These are phyloP conservation scores for Cyberlindnera mycetangii DNA, from an alignment of 805 yeast genomes.

Conservation along the genomic window DNA sequence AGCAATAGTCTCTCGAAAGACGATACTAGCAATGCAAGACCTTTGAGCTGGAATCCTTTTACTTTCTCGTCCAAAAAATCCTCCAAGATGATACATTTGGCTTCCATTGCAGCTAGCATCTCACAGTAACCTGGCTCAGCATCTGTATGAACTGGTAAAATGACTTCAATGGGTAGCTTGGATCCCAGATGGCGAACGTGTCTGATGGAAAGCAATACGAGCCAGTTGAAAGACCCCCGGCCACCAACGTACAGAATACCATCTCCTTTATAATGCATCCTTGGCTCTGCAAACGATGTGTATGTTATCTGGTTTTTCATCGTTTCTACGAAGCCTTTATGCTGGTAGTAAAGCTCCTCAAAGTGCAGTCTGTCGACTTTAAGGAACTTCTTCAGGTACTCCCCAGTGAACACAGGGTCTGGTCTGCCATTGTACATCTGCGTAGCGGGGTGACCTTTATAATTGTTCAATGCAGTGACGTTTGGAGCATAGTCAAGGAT, in stretches of 20 bases:
- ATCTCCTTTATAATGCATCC: slow-evolving; percentile 19
- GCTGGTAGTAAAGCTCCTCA: slow-evolving; percentile 1
- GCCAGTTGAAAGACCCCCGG: slow-evolving; percentile 24
- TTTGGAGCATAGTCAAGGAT: slow-evolving; percentile 6
- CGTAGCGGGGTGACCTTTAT: slow-evolving; percentile 1
- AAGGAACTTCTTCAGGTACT: slow-evolving; percentile 23
- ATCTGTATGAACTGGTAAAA: slow-evolving; percentile 64
- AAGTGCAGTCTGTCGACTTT: slow-evolving; percentile 1
- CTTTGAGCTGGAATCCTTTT: slow-evolving; percentile 65
- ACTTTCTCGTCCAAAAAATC: slow-evolving; percentile 56
- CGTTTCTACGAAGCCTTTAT: not conserved
- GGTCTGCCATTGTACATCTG: slow-evolving; percentile 9
- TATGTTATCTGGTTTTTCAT: not conserved
- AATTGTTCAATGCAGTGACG: slow-evolving; percentile 2
- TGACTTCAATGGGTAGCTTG: slow-evolving; percentile 68
- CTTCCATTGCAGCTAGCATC: slow-evolving; percentile 55
- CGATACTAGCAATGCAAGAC: slow-evolving; percentile 67
- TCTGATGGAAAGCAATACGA: slow-evolving; percentile 61
- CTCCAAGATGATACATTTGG: slow-evolving; percentile 62
- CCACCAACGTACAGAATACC: slow-evolving; percentile 67
- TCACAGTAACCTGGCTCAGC: slow-evolving; percentile 68
- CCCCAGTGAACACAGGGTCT: slow-evolving; percentile 32
- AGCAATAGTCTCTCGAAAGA: slow-evolving; percentile 69
- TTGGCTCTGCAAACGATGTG: not conserved
- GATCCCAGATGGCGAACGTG: slow-evolving; percentile 60